phyloP scores from a whole-genome alignment of 176 grass and related monocot genomes.

The Aegilops umbellulata region DNA sequence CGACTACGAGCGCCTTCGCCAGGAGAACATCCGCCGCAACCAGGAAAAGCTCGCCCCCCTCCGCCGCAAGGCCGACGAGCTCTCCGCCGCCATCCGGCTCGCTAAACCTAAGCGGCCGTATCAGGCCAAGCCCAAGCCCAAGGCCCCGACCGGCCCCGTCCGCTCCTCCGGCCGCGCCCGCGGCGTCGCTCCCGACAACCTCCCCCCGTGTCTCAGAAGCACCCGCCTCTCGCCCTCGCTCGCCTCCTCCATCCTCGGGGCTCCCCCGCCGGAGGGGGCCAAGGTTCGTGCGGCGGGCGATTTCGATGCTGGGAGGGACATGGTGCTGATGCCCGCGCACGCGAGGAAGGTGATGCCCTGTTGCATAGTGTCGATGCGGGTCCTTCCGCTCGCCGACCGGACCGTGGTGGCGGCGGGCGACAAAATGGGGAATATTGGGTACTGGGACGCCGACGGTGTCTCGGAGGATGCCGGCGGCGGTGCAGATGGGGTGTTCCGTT shows the following conservation, averaged over 20 bases:
- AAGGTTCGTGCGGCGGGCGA: not conserved
- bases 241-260: conserved; percentile 6
- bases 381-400: conserved; percentile 58
- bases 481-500: conserved; percentile 32
- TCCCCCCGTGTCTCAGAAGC: not conserved
- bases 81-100: no score
- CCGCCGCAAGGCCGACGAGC: no score
- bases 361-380: conserved; percentile 40
- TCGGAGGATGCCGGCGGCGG: conserved; percentile 1
- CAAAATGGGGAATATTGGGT: conserved; percentile 53
- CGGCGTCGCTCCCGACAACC: not conserved
- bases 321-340: conserved; percentile 42
- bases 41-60: no score
- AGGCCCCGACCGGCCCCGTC: no score
- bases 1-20: no score
- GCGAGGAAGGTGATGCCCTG: conserved; percentile 43
- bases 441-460: conserved; percentile 62
- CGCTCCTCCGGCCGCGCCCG: not conserved
- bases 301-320: conserved; percentile 29
- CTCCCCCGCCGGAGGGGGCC: not conserved
- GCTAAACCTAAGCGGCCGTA: no score
- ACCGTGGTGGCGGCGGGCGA: conserved; percentile 53
- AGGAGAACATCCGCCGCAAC: no score
- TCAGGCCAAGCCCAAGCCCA: no score
- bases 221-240: not conserved